Evolutionary conservation across 148 eudicot species (phyloP).

Genomic region (Chenopodium album): DNA sequence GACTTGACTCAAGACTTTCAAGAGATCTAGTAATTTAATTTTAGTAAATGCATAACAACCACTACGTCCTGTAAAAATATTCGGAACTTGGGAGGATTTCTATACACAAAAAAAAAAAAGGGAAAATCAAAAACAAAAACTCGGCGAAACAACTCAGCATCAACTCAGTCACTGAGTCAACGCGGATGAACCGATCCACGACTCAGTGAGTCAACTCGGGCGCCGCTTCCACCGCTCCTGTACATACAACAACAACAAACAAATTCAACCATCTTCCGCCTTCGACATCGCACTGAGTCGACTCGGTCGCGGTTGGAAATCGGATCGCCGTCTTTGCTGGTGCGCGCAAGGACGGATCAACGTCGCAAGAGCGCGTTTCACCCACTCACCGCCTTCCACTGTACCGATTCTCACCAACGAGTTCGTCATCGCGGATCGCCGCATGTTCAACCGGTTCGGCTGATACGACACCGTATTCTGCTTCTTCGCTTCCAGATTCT

Average conservation of each 20-base stretch:
- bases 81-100: constrained; percentile 5
- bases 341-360: constrained; percentile 58
- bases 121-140: constrained; percentile 16
- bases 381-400: constrained; percentile 64
- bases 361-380: constrained; percentile 48
- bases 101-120: neutral
- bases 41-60: neutral
- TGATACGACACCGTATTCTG: constrained; percentile 28
- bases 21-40: constrained; percentile 1
- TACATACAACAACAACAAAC: constrained; percentile 7
- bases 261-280: constrained; percentile 23
- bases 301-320: constrained; percentile 42
- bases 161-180: constrained; percentile 19
- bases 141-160: constrained; percentile 27
- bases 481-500: constrained; percentile 19
- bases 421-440: constrained; percentile 61
- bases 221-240: constrained; percentile 30
- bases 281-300: constrained; percentile 49
- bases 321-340: constrained; percentile 43
- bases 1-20: neutral
- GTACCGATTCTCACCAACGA: constrained; percentile 63
- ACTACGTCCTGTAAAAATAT: constrained; percentile 8
- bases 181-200: neutral
- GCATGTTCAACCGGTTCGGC: constrained; percentile 39
- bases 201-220: constrained; percentile 8